Evolutionary conservation across 1,284 basidiomycete species (phyloP).

Genomic region (Singerocomus inundabilis): DNA sequence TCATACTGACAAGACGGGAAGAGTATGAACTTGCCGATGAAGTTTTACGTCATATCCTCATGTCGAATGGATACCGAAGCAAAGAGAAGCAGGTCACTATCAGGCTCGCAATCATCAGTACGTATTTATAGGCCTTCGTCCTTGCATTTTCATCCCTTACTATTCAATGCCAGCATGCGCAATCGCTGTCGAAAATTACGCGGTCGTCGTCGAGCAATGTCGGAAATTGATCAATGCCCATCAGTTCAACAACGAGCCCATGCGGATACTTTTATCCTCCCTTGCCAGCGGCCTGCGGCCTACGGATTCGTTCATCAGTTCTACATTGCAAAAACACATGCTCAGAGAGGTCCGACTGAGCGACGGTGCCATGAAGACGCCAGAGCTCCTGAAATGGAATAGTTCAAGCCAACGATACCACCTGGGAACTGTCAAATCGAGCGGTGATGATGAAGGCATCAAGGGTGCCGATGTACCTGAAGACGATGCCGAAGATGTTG

Average conservation of each 20-base stretch:
- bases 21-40: slow-evolving; percentile 75
- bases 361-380: slow-evolving; percentile 60
- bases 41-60: slow-evolving; percentile 74
- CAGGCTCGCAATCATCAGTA: slow-evolving; percentile 71
- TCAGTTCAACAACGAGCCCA: slow-evolving; percentile 81
- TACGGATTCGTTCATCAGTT: slow-evolving; percentile 72
- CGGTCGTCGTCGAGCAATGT: slow-evolving; percentile 64
- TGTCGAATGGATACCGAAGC: slow-evolving; percentile 75
- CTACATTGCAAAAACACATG: slow-evolving; percentile 78
- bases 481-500: slow-evolving; percentile 32
- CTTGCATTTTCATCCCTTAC: neutral
- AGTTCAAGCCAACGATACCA: slow-evolving; percentile 52
- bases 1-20: slow-evolving; percentile 68
- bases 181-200: slow-evolving; percentile 53
- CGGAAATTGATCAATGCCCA: slow-evolving; percentile 69
- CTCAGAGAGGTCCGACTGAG: slow-evolving; percentile 72
- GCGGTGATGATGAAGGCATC: slow-evolving; percentile 30
- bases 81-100: slow-evolving; percentile 67
- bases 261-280: slow-evolving; percentile 70
- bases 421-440: slow-evolving; percentile 22
- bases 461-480: slow-evolving; percentile 28
- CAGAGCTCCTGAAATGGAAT: slow-evolving; percentile 61
- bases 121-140: slow-evolving; percentile 21
- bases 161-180: slow-evolving; percentile 59
- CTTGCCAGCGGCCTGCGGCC: slow-evolving; percentile 67